A percentile compares a stretch with the other conserved stretches of the same genome.
These are phyloP conservation scores for Paraphysoderma sedebokerense DNA, from an alignment of 371 early-diverging fungal genomes.

Conservation along the genomic window DNA sequence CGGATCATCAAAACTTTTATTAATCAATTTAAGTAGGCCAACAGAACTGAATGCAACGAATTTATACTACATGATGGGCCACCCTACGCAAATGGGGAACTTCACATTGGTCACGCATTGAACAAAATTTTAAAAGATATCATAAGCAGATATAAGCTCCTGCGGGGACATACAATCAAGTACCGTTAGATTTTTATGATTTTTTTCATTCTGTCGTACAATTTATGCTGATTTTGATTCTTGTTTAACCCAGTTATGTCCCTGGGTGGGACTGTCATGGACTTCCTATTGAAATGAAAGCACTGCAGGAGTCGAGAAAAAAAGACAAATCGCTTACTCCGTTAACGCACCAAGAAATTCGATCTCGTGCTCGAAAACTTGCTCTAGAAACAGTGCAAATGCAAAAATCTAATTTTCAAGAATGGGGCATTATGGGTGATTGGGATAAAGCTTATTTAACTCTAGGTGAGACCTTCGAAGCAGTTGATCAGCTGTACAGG, in stretches of 20 bases:
- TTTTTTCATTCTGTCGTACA: not conserved
- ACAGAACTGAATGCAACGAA: slow-evolving; percentile 27
- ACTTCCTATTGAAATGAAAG: slow-evolving; percentile 88
- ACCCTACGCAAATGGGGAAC: slow-evolving; percentile 89
- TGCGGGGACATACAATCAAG: slow-evolving; percentile 65
- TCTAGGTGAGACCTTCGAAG: slow-evolving; percentile 17
- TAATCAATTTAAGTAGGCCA: slow-evolving; percentile 13
- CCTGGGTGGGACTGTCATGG: slow-evolving; percentile 98
- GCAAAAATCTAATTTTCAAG: slow-evolving; percentile 45
- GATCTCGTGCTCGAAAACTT: slow-evolving; percentile 42
- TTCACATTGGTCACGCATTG: slow-evolving; percentile 88
- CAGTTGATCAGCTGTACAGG: not conserved
- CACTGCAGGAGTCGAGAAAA: slow-evolving; percentile 34
- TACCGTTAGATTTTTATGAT: no score
- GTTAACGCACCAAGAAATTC: slow-evolving; percentile 40
- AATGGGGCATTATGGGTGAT: slow-evolving; percentile 71
- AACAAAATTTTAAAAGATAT: slow-evolving; percentile 91
- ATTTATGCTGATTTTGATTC: no score
- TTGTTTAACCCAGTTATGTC: slow-evolving; percentile 32
- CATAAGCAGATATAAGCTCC: slow-evolving; percentile 66
- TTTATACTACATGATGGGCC: slow-evolving; percentile 93
- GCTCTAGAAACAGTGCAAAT: slow-evolving; percentile 45
- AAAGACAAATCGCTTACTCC: slow-evolving; percentile 24
- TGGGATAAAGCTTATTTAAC: slow-evolving; percentile 69
- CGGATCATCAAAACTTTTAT: not conserved